Conservation (phyloP, 2,329 filamentous ascomycete species). For the Talaromyces sp. region DNA sequence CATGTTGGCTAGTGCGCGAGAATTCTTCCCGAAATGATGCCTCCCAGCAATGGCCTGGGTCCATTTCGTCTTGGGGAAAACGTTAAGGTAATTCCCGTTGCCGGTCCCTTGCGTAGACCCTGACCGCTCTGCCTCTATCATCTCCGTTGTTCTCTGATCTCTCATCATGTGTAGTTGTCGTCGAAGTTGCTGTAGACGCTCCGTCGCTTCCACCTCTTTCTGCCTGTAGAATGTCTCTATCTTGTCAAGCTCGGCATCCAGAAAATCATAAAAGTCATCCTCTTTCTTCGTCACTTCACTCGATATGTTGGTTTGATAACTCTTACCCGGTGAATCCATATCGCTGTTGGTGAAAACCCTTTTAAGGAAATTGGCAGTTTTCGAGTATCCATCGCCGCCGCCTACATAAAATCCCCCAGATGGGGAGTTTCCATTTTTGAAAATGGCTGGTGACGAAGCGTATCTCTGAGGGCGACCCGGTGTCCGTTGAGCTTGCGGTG, state of each 20-base stretch:
- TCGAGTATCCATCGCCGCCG: constrained; percentile 14
- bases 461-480: constrained; percentile 8
- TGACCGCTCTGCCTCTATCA: constrained; percentile 47
- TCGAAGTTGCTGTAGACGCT: constrained; percentile 66
- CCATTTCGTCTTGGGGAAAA: constrained; percentile 28
- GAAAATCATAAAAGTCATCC: constrained; percentile 80
- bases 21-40: constrained; percentile 54
- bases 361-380: constrained; percentile 34
- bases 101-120: constrained; percentile 24
- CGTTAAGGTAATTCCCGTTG: constrained; percentile 24
- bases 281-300: constrained; percentile 69
- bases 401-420: background rate
- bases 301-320: constrained; percentile 54
- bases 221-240: constrained; percentile 84
- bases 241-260: constrained; percentile 83
- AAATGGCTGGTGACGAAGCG: constrained; percentile 11
- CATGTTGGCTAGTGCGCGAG: constrained; percentile 47
- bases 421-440: background rate
- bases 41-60: constrained; percentile 44
- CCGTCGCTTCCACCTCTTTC: constrained; percentile 81
- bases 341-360: constrained; percentile 39
- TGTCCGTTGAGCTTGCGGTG: constrained; percentile 23
- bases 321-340: constrained; percentile 40
- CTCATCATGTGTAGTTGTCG: constrained; percentile 92
- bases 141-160: constrained; percentile 72